phyloP scores from a whole-genome alignment of 805 yeast species.

The Barnettozyma salicaria region DNA sequence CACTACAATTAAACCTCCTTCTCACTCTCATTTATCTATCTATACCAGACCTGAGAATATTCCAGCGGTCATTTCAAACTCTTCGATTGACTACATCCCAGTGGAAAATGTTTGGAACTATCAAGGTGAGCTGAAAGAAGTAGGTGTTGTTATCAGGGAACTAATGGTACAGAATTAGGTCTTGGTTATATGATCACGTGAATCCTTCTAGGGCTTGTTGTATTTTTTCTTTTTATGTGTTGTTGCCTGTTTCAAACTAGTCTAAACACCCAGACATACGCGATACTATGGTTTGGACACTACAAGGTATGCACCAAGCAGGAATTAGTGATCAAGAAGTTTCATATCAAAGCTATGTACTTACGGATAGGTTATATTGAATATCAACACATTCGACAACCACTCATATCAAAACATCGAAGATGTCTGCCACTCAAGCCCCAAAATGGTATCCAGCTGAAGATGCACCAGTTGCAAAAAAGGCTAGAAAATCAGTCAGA shows the following conservation, averaged over 20 bases:
- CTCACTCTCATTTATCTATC: conserved; percentile 19
- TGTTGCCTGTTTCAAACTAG: conserved; percentile 1
- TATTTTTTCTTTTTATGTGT: conserved; percentile 1
- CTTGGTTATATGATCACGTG: conserved; percentile 7
- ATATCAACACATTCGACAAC: not conserved
- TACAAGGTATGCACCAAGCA: not conserved
- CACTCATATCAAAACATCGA: conserved; percentile 5
- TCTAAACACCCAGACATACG: conserved; percentile 6
- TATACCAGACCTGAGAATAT: conserved; percentile 19
- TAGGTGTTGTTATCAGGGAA: conserved; percentile 26
- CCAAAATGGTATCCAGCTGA: conserved; percentile 94
- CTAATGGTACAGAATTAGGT: too few relatives aligned
- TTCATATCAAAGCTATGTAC: too few relatives aligned
- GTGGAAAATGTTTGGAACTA: conserved; percentile 26
- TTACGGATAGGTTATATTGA: not conserved
- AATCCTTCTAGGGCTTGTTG: not conserved
- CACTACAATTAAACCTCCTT: conserved; percentile 6
- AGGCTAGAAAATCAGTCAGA: conserved; percentile 83
- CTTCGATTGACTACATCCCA: conserved; percentile 26
- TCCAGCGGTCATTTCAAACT: not conserved
- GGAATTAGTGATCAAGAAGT: too few relatives aligned
- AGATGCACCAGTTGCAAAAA: conserved; percentile 82
- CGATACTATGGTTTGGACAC: conserved; percentile 4
- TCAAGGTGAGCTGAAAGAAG: conserved; percentile 18
- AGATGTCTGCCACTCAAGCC: conserved; percentile 40